Evolutionary conservation across 345 rosid genomes (phyloP), one percentile per base, ranked within the genome.

Genomic region (Euphorbia peplus): DNA sequence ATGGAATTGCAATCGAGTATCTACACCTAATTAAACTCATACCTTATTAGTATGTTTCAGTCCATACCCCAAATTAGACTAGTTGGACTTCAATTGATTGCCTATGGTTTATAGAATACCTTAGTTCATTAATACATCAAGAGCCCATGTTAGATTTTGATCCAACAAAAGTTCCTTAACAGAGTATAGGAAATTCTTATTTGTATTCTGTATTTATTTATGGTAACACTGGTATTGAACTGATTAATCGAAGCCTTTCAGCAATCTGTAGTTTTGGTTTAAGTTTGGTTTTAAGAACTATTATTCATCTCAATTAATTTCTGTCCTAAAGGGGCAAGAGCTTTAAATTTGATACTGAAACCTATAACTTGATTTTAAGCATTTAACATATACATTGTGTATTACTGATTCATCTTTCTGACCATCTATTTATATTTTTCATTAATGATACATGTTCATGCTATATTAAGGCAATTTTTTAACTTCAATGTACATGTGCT

Each of bases 401-500:
- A 1, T 32, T 11, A 51, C 30, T 19, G 28, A 51, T 65, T 29
- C 67, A 26, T 3, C 8, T 8, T 9, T 32, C 22, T 9, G 51
- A 29, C 13, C 41, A 32, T 65, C 47, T 9, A 3, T 37, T 24
- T n/a, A n/a, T n/a, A n/a, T n/a, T n/a, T n/a, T n/a, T n/a, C n/a
- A n/a, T n/a, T n/a, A 7, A 22, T 15, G 1, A 28, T 42, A 1
- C 19, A 28, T 52, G 16, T 58, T 52, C 8, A 12, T 26, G 4
- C 4, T 26, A 50, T 44, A 10, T 28, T 7, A 22, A 55, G 35
- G 47, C 29, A 8, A 51, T 62, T 42, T 61, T 59, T 10, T 75
- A 62, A 48, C 18, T 64, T 41, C 25, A 15, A 13, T 64, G 46
- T 25, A 46, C 46, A 7, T 70, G 32, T 72, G 68, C 60, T 68